Evolutionary conservation across 2,329 filamentous ascomycete genomes (phyloP), one percentile per base, ranked within the genome.

Genomic region (Calonectria naviculata): DNA sequence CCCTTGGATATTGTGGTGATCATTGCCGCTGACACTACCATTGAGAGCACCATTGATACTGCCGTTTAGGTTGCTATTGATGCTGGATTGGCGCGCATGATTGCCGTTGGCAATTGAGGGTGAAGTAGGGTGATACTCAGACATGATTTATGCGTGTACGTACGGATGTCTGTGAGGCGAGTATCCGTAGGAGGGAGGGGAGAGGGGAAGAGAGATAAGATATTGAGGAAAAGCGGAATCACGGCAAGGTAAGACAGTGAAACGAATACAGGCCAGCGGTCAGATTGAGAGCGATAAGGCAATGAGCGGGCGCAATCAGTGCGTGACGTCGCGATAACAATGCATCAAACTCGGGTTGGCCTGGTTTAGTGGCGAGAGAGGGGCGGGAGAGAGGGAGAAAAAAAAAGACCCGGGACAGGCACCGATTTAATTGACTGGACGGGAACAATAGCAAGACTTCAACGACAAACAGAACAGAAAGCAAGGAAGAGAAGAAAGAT

Each of bases 291-390:
- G 46, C 61, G 41, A 36, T 67, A 42, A 38, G 52, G 26, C 41
- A 17, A 24, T 26, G 41, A 60, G 64, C 63, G 68, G 68, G 62
- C 63, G 68, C 63, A 62, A 70, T 61, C 54, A 56, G 47, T 42
- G 56, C 56, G 54, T 70, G 63, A 70, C 44, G 68, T 63, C 46
- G 68, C 63, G 68, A 70, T 70, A 70, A 63, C 63, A 47, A 63
- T 54, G 61, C 26, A 36, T 44, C 52, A 58, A 31, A 26, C 46
- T 17, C 46, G 12, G 31, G 42, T 47, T 31, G 58, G 31, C 29
- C 41, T 26, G 36, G 24, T 19, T 54, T 44, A 31, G 61, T 34
- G 61, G 61, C 26, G 29, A 58, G 58, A 42, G 49, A 47, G 36
- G 38, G 19, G 49, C 36, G 62, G 19, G 47, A 41, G 21, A 34